Percentiles rank a stretch among this genome's conserved stretches.
Evolutionary conservation across 805 yeast genomes (phyloP).

Genomic region (Candida khao-thaluensis): DNA sequence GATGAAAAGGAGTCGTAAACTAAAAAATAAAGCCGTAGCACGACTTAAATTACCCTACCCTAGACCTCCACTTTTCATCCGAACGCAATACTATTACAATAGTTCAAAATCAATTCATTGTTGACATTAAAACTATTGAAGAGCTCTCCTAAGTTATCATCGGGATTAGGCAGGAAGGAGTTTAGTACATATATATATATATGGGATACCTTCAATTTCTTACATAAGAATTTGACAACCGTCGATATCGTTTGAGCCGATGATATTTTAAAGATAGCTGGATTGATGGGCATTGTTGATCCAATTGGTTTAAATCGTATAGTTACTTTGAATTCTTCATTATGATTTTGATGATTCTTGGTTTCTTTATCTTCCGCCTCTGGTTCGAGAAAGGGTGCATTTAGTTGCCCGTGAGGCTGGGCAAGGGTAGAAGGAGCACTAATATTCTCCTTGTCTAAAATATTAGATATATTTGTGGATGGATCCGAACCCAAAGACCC

Average conservation of each 20-base stretch:
- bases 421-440: too few species aligned
- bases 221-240: slow-evolving; percentile 44
- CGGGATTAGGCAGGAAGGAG: slow-evolving; percentile 43
- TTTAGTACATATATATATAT: slow-evolving; percentile 38
- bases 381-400: background rate
- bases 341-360: background rate
- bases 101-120: slow-evolving; percentile 37
- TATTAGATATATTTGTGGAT: background rate
- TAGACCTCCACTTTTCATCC: slow-evolving; percentile 22
- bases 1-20: too few species aligned
- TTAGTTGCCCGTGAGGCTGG: too few species aligned
- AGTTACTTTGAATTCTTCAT: slow-evolving; percentile 32
- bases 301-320: slow-evolving; percentile 63
- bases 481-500: background rate
- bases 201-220: slow-evolving; percentile 29
- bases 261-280: slow-evolving; percentile 51
- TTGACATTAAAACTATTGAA: slow-evolving; percentile 28
- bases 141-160: slow-evolving; percentile 36
- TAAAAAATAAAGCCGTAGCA: too few species aligned
- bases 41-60: too few species aligned
- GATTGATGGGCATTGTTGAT: slow-evolving; percentile 49
- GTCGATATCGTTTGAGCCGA: slow-evolving; percentile 47
- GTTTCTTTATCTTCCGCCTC: background rate
- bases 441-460: too few species aligned
- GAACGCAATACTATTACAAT: slow-evolving; percentile 41